Conservation (phyloP, 306 rosid genomes). For the Cucurbita ficifolia region DNA sequence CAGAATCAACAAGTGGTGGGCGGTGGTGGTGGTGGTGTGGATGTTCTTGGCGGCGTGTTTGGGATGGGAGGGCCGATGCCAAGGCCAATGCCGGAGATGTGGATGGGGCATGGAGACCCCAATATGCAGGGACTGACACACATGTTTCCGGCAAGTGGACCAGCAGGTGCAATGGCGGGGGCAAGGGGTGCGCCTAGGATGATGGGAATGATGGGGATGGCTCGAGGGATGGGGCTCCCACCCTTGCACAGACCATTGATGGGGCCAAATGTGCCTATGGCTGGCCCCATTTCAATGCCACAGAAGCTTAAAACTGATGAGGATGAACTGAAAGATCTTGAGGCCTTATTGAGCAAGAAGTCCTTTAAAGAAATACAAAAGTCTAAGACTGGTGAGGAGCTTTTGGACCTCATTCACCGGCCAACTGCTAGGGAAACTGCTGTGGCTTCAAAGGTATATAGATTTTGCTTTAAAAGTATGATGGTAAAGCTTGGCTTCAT, state of each 20-base stretch:
- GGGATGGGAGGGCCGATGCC: slow-evolving; percentile 46
- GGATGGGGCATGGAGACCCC: slow-evolving; percentile 62
- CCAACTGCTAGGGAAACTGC: slow-evolving; percentile 95
- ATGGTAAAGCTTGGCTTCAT: neutral
- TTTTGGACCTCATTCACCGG: slow-evolving; percentile 83
- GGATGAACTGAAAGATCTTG: slow-evolving; percentile 81
- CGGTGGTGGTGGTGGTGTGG: slow-evolving; percentile 10
- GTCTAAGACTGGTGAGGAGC: slow-evolving; percentile 91
- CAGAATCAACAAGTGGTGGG: slow-evolving; percentile 24
- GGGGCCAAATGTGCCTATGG: slow-evolving; percentile 38
- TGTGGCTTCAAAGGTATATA: slow-evolving; percentile 77
- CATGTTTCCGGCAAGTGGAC: slow-evolving; percentile 40
- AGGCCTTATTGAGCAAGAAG: slow-evolving; percentile 82
- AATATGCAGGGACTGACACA: slow-evolving; percentile 42
- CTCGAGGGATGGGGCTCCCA: slow-evolving; percentile 49
- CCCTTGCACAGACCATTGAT: slow-evolving; percentile 49
- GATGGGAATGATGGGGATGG: slow-evolving; percentile 51
- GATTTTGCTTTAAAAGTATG: neutral
- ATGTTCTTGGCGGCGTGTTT: slow-evolving; percentile 36
- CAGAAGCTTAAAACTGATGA: slow-evolving; percentile 46
- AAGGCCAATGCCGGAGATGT: slow-evolving; percentile 56
- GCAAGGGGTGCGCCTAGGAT: slow-evolving; percentile 49
- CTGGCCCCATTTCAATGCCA: slow-evolving; percentile 29
- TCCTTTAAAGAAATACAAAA: slow-evolving; percentile 67
- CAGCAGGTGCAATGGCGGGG: slow-evolving; percentile 18